phyloP scores from a whole-genome alignment of 2,329 filamentous ascomycete species.

The Microcyclospora pomicola region DNA sequence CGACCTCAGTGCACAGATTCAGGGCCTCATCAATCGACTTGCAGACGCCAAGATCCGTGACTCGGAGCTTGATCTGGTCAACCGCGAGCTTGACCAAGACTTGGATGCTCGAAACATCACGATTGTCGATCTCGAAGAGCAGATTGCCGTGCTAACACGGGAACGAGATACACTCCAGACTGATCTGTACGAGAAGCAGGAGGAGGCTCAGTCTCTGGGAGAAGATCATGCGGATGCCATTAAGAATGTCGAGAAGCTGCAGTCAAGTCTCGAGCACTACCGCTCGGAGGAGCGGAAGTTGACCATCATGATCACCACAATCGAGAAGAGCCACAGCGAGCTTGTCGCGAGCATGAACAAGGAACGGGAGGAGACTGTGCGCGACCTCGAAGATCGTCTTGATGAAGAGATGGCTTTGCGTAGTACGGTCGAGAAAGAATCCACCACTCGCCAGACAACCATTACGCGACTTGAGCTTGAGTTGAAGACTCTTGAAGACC shows the following conservation, averaged over 20 bases:
- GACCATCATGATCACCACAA: constrained; percentile 23
- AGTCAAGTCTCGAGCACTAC: constrained; percentile 26
- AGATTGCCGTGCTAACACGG: constrained; percentile 16
- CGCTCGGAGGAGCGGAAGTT: constrained; percentile 26
- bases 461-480: constrained; percentile 28
- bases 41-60: constrained; percentile 23
- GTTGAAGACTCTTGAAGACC: constrained; percentile 23
- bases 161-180: constrained; percentile 11
- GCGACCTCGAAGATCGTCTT: constrained; percentile 25
- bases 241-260: constrained; percentile 24
- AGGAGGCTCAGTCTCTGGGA: constrained; percentile 11
- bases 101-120: constrained; percentile 26
- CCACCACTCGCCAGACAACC: constrained; percentile 23
- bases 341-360: constrained; percentile 26
- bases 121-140: constrained; percentile 20
- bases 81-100: constrained; percentile 23
- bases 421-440: constrained; percentile 26
- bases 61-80: constrained; percentile 24
- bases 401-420: constrained; percentile 25
- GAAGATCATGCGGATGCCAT: constrained; percentile 22
- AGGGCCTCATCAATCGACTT: constrained; percentile 23
- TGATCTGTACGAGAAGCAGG: constrained; percentile 12
- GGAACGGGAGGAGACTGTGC: constrained; percentile 24
- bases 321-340: constrained; percentile 27
- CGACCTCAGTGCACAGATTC: constrained; percentile 25